Evolutionary conservation across 257 asterid genomes (phyloP).

Genomic region (Capsicum baccatum): DNA sequence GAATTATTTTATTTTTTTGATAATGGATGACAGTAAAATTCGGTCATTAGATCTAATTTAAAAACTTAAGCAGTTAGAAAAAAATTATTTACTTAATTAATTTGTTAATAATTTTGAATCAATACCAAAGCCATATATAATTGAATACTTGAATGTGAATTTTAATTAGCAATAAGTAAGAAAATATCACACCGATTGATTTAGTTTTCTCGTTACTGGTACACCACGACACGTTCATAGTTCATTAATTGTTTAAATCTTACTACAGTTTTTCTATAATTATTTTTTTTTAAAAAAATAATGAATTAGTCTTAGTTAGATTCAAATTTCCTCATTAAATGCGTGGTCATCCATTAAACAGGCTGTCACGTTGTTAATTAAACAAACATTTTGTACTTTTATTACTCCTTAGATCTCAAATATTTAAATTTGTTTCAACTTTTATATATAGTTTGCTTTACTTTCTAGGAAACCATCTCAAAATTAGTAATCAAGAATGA

Average conservation of each 20-base stretch:
- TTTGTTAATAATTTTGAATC: background rate
- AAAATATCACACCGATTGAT: background rate
- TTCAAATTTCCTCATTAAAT: background rate
- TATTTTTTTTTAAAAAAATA: background rate
- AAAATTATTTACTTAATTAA: background rate
- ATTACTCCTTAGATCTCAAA: background rate
- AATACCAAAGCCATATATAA: background rate
- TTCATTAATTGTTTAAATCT: background rate
- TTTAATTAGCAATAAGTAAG: background rate
- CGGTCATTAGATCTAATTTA: background rate
- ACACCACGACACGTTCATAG: background rate
- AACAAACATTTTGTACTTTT: background rate
- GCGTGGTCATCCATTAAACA: slow-evolving; percentile 6
- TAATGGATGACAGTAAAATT: background rate
- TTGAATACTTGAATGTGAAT: background rate
- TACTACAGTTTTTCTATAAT: background rate
- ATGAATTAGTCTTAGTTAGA: background rate
- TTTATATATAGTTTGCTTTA: background rate
- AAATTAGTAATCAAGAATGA: background rate
- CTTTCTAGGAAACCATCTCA: background rate
- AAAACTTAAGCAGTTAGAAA: background rate
- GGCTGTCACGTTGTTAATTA: background rate
- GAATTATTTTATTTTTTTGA: too few species aligned
- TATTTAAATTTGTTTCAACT: background rate
- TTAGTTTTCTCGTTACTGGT: background rate